Percentiles rank a stretch among this genome's conserved stretches.
phyloP scores from a whole-genome alignment of 1,284 basidiomycete species.

The Flammula alnicola region DNA sequence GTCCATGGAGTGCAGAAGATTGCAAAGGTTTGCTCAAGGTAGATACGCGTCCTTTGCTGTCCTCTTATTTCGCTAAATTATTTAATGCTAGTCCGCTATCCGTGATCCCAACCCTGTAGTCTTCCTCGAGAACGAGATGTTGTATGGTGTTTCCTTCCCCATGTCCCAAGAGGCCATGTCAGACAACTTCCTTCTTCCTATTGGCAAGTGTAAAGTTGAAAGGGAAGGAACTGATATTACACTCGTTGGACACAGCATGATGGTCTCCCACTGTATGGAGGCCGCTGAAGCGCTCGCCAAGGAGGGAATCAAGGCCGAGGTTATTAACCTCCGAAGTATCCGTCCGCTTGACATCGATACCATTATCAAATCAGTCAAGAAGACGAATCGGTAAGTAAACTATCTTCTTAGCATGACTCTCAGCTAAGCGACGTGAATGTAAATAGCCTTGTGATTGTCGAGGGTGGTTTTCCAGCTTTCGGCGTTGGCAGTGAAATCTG shows the following conservation, averaged over 20 bases:
- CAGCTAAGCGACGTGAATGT: slow-evolving; percentile 13
- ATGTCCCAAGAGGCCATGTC: slow-evolving; percentile 95
- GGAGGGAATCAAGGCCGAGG: slow-evolving; percentile 97
- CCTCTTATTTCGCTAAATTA: neutral
- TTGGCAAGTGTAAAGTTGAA: slow-evolving; percentile 98
- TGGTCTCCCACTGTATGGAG: slow-evolving; percentile 92
- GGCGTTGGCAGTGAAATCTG: slow-evolving; percentile 99
- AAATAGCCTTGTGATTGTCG: slow-evolving; percentile 85
- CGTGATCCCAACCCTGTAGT: slow-evolving; percentile 98
- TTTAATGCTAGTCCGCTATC: slow-evolving; percentile 76
- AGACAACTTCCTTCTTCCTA: slow-evolving; percentile 93
- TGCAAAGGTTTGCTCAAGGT: slow-evolving; percentile 98
- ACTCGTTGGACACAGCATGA: slow-evolving; percentile 96
- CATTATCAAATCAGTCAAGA: slow-evolving; percentile 95
- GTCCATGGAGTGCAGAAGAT: slow-evolving; percentile 97
- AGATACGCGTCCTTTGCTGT: slow-evolving; percentile 15
- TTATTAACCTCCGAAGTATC: slow-evolving; percentile 64
- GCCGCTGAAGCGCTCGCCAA: slow-evolving; percentile 93
- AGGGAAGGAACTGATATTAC: slow-evolving; percentile 93
- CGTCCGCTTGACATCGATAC: slow-evolving; percentile 96
- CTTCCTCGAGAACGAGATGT: slow-evolving; percentile 99
- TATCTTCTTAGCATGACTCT: neutral
- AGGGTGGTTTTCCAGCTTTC: slow-evolving; percentile 98
- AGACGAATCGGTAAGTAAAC: slow-evolving; percentile 83
- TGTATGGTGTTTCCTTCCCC: slow-evolving; percentile 97